A percentile compares a stretch with the other conserved stretches of the same genome.
phyloP scores from a whole-genome alignment of 345 rosid species.

The Leavenworthia alabamica region DNA sequence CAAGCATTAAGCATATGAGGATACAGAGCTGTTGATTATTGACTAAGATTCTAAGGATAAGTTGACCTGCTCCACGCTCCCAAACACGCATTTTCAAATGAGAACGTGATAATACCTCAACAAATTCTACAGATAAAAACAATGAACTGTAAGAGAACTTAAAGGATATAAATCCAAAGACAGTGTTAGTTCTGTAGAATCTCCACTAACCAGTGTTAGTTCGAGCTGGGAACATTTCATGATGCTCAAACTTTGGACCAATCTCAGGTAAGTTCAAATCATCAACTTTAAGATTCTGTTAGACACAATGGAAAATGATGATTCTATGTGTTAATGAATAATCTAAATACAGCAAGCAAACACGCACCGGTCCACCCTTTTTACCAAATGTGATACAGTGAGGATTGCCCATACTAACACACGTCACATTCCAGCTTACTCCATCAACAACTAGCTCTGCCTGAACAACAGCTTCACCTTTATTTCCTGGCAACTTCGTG shows the following conservation, averaged over 20 bases:
- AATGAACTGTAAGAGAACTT: background rate
- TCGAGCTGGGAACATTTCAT: constrained; percentile 81
- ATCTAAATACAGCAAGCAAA: background rate
- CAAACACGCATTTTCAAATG: constrained; percentile 95
- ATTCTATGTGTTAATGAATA: background rate
- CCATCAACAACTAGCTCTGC: constrained; percentile 70
- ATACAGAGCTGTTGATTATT: background rate
- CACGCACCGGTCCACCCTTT: constrained; percentile 54
- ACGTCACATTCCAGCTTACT: constrained; percentile 81
- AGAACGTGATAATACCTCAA: constrained; percentile 70
- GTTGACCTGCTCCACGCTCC: constrained; percentile 97
- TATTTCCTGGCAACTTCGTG: constrained; percentile 58
- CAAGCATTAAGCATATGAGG: background rate
- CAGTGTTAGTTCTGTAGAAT: no score
- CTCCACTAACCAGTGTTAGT: constrained; percentile 85
- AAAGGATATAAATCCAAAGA: background rate
- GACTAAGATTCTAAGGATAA: background rate
- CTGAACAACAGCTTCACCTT: constrained; percentile 35
- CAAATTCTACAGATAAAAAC: constrained; percentile 61
- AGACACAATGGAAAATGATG: background rate
- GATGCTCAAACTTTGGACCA: constrained; percentile 93
- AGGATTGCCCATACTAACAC: constrained; percentile 99
- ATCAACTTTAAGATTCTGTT: constrained; percentile 76
- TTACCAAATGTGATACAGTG: constrained; percentile 81
- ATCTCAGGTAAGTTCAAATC: constrained; percentile 64